Conservation (phyloP, 2,329 filamentous ascomycete genomes). For the Sporothrix euskadiensis region DNA sequence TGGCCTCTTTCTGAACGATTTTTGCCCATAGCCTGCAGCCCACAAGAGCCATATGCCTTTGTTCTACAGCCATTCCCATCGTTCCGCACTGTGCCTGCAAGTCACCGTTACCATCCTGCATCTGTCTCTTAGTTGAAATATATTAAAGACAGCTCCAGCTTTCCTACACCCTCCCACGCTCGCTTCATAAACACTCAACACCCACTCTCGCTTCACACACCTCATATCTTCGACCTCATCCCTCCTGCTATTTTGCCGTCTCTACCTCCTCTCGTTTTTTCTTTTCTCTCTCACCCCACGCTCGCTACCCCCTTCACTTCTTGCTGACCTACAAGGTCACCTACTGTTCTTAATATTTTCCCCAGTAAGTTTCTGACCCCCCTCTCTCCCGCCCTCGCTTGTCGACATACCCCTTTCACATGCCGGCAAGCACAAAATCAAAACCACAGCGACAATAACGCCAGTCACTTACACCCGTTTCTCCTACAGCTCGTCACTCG, state of each 20-base stretch:
- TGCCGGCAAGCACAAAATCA: background rate
- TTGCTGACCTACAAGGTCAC: constrained; percentile 15
- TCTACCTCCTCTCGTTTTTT: constrained; percentile 7
- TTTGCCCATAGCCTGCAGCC: constrained; percentile 22
- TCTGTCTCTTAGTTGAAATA: constrained; percentile 16
- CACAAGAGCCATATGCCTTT: constrained; percentile 16
- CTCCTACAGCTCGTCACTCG: constrained; percentile 28
- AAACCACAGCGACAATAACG: background rate
- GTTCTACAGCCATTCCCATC: background rate
- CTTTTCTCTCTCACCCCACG: constrained; percentile 18
- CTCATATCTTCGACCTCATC: background rate
- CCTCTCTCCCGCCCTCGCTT: no score
- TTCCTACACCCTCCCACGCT: constrained; percentile 2
- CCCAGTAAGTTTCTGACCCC: background rate
- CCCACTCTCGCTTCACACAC: background rate
- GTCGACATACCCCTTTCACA: background rate
- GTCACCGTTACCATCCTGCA: constrained; percentile 9
- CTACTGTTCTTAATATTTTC: constrained; percentile 12
- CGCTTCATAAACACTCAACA: constrained; percentile 17
- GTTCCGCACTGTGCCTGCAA: constrained; percentile 21
- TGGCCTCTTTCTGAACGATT: background rate
- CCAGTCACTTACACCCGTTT: background rate
- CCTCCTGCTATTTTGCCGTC: constrained; percentile 13
- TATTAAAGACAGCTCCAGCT: constrained; percentile 20
- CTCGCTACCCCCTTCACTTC: constrained; percentile 23